Conservation (phyloP, 208 protist genomes). For the Paratrypanosoma confusum region DNA sequence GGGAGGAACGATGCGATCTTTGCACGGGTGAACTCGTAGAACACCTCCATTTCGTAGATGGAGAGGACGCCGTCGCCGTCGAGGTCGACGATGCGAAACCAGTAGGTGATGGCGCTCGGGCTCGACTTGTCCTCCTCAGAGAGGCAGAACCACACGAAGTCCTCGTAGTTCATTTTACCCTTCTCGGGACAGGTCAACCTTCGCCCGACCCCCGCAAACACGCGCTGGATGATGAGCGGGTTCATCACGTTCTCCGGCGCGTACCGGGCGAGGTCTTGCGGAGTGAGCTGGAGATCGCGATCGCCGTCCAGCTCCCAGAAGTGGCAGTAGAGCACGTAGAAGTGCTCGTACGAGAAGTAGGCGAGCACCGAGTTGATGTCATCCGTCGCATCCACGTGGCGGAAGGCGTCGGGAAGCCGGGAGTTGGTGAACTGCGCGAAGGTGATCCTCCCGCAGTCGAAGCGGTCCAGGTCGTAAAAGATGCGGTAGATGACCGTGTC, state of each 20-base stretch:
- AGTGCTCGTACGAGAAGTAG: conserved; percentile 98
- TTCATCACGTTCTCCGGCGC: conserved; percentile 69
- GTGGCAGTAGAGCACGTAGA: conserved; percentile 98
- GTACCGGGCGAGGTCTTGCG: conserved; percentile 82
- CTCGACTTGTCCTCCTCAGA: conserved; percentile 94
- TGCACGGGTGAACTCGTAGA: conserved; percentile 83
- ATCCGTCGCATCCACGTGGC: conserved; percentile 65
- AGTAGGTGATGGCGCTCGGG: conserved; percentile 85
- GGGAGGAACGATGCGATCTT: conserved; percentile 56
- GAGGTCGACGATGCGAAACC: conserved; percentile 90
- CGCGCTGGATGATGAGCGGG: conserved; percentile 58
- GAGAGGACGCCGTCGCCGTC: conserved; percentile 93
- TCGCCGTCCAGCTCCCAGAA: conserved; percentile 97
- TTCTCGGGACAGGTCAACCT: conserved; percentile 23
- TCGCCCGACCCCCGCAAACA: conserved; percentile 58
- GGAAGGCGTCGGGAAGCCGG: conserved; percentile 67
- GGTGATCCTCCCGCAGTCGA: conserved; percentile 64
- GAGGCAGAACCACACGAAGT: conserved; percentile 95
- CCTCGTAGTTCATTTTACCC: conserved; percentile 83
- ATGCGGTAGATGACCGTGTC: conserved; percentile 94
- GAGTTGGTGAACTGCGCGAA: conserved; percentile 66
- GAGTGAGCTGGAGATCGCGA: conserved; percentile 87
- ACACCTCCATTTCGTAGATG: conserved; percentile 87
- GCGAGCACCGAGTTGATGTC: conserved; percentile 87
- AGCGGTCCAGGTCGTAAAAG: conserved; percentile 90